Percentiles rank a stretch among this genome's conserved stretches.
Conservation (phyloP, 1,139 yeast species). For the Pichia cactophila region DNA sequence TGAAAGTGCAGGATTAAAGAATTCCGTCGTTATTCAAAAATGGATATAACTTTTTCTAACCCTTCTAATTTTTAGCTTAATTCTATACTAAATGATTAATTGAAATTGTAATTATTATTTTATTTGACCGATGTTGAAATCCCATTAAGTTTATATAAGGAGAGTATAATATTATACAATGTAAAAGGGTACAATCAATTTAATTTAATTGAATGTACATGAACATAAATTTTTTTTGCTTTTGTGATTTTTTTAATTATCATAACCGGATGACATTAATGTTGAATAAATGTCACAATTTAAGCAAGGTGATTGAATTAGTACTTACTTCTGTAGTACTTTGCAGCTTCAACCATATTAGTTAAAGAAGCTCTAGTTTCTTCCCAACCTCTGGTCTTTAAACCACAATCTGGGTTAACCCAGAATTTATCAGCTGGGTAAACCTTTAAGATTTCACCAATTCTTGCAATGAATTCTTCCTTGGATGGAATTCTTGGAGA, state of each 20-base stretch:
- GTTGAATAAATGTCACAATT: slow-evolving; percentile 54
- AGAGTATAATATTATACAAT: slow-evolving; percentile 14
- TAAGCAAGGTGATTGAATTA: slow-evolving; percentile 6
- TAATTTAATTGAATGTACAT: slow-evolving; percentile 3
- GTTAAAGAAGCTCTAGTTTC: slow-evolving; percentile 72
- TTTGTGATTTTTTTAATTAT: slow-evolving; percentile 7
- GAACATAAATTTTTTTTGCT: slow-evolving; percentile 4
- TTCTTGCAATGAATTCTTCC: slow-evolving; percentile 91
- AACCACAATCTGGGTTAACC: slow-evolving; percentile 99
- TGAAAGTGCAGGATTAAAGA: slow-evolving; percentile 67
- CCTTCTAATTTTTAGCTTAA: not conserved
- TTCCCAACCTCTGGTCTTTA: slow-evolving; percentile 75
- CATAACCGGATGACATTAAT: slow-evolving; percentile 44
- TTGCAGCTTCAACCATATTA: slow-evolving; percentile 99
- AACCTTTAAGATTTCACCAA: slow-evolving; percentile 88
- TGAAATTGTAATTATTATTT: too few relatives aligned
- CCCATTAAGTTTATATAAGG: slow-evolving; percentile 27
- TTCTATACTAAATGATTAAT: too few relatives aligned
- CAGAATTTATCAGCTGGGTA: slow-evolving; percentile 98
- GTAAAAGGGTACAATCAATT: not conserved
- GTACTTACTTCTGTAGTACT: slow-evolving; percentile 73
- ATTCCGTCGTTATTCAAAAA: slow-evolving; percentile 87
- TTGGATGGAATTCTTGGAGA: slow-evolving; percentile 99
- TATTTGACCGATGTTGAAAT: slow-evolving; percentile 33
- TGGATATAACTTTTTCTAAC: slow-evolving; percentile 35